Evolutionary conservation across 768 basidiomycete genomes (phyloP), one percentile per base, ranked within the genome.

Genomic region (Vararia minispora): DNA sequence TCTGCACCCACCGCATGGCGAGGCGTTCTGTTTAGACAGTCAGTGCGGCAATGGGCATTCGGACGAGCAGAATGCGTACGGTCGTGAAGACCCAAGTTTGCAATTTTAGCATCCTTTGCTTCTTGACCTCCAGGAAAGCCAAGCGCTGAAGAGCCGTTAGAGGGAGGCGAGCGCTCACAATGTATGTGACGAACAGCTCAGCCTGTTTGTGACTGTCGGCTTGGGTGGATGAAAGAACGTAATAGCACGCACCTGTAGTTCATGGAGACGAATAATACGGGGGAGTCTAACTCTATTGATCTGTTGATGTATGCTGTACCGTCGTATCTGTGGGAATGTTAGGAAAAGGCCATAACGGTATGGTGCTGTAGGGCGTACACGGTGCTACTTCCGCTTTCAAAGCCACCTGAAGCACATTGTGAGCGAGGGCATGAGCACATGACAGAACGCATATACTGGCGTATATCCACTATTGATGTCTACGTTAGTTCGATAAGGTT

Each of bases 1-100:
- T 47, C 28, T 62, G 57, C 2, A 64, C 57, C 63, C 64, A 66
- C 37, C 60, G 52, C 6, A 66, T 43, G 6, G 58, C 61, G 11
- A 54, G 45, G 9, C 54, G 41, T 22, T 47, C 49, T 62, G 54
- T 28, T 17, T 4, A 12, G 11, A 16, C n/a, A 20, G 3, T 4
- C 3, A 25, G 10, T 22, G 12, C n/a, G 13, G 20, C 26, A 20
- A 17, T 32, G 31, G 9, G 31, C 31, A 6, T 3, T 32, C 31
- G 6, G 9, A 12, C 10, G 10, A 8, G 20, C 13, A 12, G 17
- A 32, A 18, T 32, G 17, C 31, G 31, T 17, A 32, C 31, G 31
- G 17, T 32, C 31, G 2, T 12, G 31, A 3, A 32, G 9, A 17
- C 31, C 31, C 10, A 17, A 9, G 31, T 32, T 32, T 3, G 13